Evolutionary conservation across 148 eudicot species (phyloP).

Genomic region (Limonium bicolor): DNA sequence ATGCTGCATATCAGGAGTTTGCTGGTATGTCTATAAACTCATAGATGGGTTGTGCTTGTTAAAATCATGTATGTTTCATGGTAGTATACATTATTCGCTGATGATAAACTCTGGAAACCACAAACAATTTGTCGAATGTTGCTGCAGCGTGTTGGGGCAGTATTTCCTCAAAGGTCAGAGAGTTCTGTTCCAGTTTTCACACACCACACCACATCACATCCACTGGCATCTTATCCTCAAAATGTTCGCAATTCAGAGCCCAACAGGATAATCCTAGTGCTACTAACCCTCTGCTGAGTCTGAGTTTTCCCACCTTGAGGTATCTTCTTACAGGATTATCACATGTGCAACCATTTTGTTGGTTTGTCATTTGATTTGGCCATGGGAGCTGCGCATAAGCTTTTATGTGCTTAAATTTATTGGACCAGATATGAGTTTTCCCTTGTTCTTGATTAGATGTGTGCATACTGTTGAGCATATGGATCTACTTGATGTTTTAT

Average conservation of each 20-base stretch:
- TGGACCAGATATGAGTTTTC: no score
- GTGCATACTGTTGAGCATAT: background rate
- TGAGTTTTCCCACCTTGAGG: constrained; percentile 82
- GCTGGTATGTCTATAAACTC: constrained; percentile 48
- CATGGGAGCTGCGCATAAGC: background rate
- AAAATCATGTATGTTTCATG: no score
- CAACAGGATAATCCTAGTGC: constrained; percentile 36
- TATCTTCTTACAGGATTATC: constrained; percentile 10
- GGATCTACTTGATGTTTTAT: background rate
- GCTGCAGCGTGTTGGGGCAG: constrained; percentile 67
- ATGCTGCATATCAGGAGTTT: constrained; percentile 91
- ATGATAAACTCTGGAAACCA: no score
- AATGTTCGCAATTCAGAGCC: constrained; percentile 44
- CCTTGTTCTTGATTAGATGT: background rate
- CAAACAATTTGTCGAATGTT: constrained; percentile 1
- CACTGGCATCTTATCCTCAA: constrained; percentile 57
- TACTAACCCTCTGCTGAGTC: constrained; percentile 64
- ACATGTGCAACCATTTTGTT: background rate
- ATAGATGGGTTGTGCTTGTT: background rate
- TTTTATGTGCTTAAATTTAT: background rate
- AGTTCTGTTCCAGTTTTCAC: constrained; percentile 70
- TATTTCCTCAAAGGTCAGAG: constrained; percentile 78
- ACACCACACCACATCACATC: constrained; percentile 89
- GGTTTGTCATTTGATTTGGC: background rate
- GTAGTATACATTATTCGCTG: no score